phyloP scores from a whole-genome alignment of 73 alveolate species.

The Uronychia binucleata region DNA sequence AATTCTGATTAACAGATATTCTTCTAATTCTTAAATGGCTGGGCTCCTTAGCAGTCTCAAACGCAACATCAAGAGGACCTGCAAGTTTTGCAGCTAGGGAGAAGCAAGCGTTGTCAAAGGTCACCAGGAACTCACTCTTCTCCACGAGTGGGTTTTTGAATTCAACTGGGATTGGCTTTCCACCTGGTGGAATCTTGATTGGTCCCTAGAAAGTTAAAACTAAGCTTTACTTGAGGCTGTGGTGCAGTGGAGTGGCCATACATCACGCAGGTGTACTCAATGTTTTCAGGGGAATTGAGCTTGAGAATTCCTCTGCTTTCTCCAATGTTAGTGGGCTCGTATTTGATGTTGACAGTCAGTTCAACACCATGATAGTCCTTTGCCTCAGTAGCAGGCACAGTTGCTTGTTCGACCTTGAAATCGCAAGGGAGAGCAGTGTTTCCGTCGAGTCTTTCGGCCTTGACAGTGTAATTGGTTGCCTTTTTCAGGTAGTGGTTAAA shows the following conservation, averaged over 20 bases:
- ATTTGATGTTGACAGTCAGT: constrained; percentile 88
- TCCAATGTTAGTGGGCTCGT: constrained; percentile 95
- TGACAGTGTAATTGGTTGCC: constrained; percentile 90
- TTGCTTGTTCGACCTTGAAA: constrained; percentile 68
- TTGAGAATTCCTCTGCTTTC: constrained; percentile 95
- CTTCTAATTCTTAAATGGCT: too few relatives aligned
- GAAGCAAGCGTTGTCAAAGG: constrained; percentile 98
- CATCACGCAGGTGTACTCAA: constrained; percentile 95
- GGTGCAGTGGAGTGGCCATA: constrained; percentile 97
- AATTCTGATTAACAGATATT: too few relatives aligned
- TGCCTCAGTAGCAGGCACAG: constrained; percentile 78
- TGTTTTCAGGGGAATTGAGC: constrained; percentile 94
- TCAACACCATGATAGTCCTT: constrained; percentile 96
- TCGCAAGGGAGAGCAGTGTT: constrained; percentile 82
- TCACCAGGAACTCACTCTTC: constrained; percentile 93
- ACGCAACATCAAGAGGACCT: constrained; percentile 83
- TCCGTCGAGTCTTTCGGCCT: constrained; percentile 88
- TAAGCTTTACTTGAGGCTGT: constrained; percentile 83
- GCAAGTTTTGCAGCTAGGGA: constrained; percentile 94
- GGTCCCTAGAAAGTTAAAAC: constrained; percentile 83
- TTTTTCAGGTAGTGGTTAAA: constrained; percentile 94
- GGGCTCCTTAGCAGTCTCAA: too few relatives aligned
- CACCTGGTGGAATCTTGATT: constrained; percentile 92
- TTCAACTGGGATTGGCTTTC: constrained; percentile 93
- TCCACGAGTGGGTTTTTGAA: constrained; percentile 98